These are phyloP conservation scores for Saccharomyces hybrid DNA, from an alignment of 1,139 yeast species.

Conservation along the genomic window DNA sequence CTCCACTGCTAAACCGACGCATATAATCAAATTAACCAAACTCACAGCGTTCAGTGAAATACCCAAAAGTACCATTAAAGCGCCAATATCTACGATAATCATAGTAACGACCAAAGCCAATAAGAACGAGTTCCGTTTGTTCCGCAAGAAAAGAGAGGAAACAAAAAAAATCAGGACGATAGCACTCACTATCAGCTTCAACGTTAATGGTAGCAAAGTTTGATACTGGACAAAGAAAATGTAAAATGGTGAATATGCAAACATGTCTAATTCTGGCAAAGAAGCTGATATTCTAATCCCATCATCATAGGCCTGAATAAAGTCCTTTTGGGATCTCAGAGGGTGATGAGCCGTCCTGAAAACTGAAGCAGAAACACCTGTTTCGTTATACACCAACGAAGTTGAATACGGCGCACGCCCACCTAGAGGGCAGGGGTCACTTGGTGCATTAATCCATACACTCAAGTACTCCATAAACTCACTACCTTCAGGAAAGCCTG, in stretches of 20 bases:
- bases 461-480: constrained; percentile 67
- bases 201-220: constrained; percentile 51
- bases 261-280: constrained; percentile 51
- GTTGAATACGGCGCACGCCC: constrained; percentile 87
- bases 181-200: constrained; percentile 51
- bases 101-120: constrained; percentile 53
- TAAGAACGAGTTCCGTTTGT: constrained; percentile 50
- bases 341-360: constrained; percentile 82
- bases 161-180: constrained; percentile 47
- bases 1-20: constrained; percentile 89
- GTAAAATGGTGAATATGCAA: constrained; percentile 90
- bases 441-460: constrained; percentile 77
- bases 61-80: constrained; percentile 69
- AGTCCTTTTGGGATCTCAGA: constrained; percentile 73
- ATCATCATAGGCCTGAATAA: constrained; percentile 69
- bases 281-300: constrained; percentile 64
- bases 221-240: constrained; percentile 86
- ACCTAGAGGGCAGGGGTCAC: constrained; percentile 91
- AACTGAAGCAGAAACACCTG: constrained; percentile 48
- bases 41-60: constrained; percentile 84
- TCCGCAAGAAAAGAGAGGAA: constrained; percentile 57
- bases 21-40: constrained; percentile 78
- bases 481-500: constrained; percentile 71
- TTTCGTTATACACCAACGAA: constrained; percentile 44
- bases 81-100: constrained; percentile 69